Evolutionary conservation across 495 filamentous ascomycete species (phyloP), one percentile per base, ranked within the genome.

Genomic region (Acidiella bohemica): DNA sequence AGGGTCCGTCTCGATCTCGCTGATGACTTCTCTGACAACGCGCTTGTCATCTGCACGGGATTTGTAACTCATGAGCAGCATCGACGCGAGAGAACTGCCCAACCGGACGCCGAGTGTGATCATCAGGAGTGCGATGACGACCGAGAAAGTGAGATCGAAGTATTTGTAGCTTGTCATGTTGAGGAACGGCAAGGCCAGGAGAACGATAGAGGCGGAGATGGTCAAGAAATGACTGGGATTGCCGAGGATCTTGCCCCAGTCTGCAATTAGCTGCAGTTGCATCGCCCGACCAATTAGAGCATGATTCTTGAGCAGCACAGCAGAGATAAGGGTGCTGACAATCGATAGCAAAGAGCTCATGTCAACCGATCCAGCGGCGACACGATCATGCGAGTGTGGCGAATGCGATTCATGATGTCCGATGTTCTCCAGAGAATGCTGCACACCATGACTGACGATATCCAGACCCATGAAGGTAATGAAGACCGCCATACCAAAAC

Each of bases 381-480:
- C 73, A 3, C 81, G 71, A 17, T 75, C 68, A 50, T 82, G 74
- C 0, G 66, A 62, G 47, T 84, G 74, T 2, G 68, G 60, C 44
- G 84, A 80, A 54, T 93, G 83, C 1, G 83, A 66, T 41, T 75
- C 68, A 41, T 80, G 72, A 22, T 67, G 65, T 4, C 71, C 66
- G 9, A 71, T 43, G 25, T 59, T 65, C 53, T 80, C 76, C 28
- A 96, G 74, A 11, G 86, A 66, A 59, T 97, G 90, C 54, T 93
- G 85, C 12, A 92, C 60, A 45, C 86, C 85, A 53, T 97, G 90
- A 28, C 81, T 87, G 32, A 97, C 79, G 27, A 96, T 72, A 53
- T 97, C 90, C 52, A 97, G 75, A 16, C 88, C 87, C 75, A 94
- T 93, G 58, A 97, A 97, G 21, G 93, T 70, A 7, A 97, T 74